These are phyloP conservation scores for Penicillium sp. DNA, from an alignment of 2,329 filamentous ascomycete genomes.

Conservation along the genomic window DNA sequence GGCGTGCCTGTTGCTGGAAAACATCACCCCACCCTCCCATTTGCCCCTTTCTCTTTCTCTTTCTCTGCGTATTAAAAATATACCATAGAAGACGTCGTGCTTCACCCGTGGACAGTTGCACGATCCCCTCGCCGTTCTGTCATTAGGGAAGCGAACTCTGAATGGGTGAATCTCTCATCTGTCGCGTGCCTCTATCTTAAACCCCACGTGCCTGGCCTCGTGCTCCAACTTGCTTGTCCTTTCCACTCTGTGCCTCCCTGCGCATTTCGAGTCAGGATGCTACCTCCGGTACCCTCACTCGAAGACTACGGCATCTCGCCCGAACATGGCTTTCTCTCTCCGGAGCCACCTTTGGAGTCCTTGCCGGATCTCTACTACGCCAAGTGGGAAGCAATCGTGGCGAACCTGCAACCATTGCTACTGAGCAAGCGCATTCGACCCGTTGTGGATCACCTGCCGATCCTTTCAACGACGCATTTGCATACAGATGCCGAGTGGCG, in stretches of 20 bases:
- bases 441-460: constrained; percentile 77
- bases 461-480: constrained; percentile 81
- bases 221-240: background rate
- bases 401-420: constrained; percentile 84
- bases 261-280: constrained; percentile 36
- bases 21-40: background rate
- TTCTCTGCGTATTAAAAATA: background rate
- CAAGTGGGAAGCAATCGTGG: constrained; percentile 86
- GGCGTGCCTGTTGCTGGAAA: constrained; percentile 5
- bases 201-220: constrained; percentile 5
- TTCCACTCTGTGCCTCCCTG: background rate
- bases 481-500: constrained; percentile 88
- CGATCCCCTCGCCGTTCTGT: background rate
- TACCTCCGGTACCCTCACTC: constrained; percentile 55
- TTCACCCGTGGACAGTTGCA: background rate
- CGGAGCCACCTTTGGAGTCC: constrained; percentile 74
- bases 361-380: constrained; percentile 91
- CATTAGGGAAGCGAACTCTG: constrained; percentile 7
- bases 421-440: constrained; percentile 80
- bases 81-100: background rate
- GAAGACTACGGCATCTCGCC: constrained; percentile 71
- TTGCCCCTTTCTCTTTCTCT: background rate
- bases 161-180: constrained; percentile 3
- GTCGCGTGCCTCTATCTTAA: background rate
- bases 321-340: constrained; percentile 82